Conservation (phyloP, 257 asterid genomes). For the Hygrophila difformis region DNA sequence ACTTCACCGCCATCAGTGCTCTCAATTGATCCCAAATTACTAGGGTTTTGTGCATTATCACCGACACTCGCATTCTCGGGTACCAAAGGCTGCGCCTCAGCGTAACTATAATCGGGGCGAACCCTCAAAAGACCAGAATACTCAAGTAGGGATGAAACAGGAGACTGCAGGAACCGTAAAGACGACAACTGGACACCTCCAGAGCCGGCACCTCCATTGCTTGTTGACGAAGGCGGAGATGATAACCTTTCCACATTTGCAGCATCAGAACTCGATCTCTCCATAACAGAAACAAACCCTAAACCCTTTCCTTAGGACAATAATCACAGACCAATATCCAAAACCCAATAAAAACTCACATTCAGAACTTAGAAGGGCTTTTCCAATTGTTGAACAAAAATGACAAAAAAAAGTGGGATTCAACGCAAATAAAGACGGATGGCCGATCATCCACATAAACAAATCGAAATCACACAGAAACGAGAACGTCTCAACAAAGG, state of each 20-base stretch:
- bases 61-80: slow-evolving; percentile 5
- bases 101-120: slow-evolving; percentile 32
- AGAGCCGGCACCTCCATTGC: slow-evolving; percentile 15
- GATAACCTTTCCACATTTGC: slow-evolving; percentile 17
- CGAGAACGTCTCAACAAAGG: too few species aligned
- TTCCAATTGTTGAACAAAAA: too few species aligned
- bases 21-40: slow-evolving; percentile 11
- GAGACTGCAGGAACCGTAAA: slow-evolving; percentile 40
- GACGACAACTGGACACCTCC: slow-evolving; percentile 31
- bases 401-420: too few species aligned
- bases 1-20: slow-evolving; percentile 11
- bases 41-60: slow-evolving; percentile 12
- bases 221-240: slow-evolving; percentile 19
- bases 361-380: too few species aligned
- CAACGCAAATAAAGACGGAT: too few species aligned
- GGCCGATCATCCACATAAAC: too few species aligned
- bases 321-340: too few species aligned
- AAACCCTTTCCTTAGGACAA: too few species aligned
- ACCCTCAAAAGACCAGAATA: slow-evolving; percentile 44
- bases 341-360: too few species aligned
- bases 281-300: slow-evolving; percentile 16
- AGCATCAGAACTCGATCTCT: slow-evolving; percentile 19
- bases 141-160: slow-evolving; percentile 48
- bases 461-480: too few species aligned
- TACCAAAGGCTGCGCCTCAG: slow-evolving; percentile 32